Evolutionary conservation across 2,329 filamentous ascomycete genomes (phyloP).

Genomic region (Furcasterigmium sp.): DNA sequence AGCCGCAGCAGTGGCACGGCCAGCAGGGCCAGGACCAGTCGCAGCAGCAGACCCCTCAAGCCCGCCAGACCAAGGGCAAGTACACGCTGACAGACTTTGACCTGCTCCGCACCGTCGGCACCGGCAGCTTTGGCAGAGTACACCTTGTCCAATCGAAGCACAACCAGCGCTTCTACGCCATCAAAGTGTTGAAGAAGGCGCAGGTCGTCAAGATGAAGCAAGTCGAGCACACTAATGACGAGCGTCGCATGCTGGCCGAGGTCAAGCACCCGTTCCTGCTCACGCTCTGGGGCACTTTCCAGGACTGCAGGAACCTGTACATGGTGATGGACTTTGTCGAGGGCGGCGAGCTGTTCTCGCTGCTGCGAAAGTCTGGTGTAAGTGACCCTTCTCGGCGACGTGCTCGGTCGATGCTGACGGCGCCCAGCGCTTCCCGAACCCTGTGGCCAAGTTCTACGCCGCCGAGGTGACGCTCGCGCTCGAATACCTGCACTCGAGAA

Average conservation of each 20-base stretch:
- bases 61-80: slow-evolving; percentile 86
- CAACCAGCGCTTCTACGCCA: slow-evolving; percentile 95
- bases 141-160: slow-evolving; percentile 97
- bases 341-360: slow-evolving; percentile 92
- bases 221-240: slow-evolving; percentile 98
- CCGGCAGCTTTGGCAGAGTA: slow-evolving; percentile 93
- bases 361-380: slow-evolving; percentile 89
- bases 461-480: slow-evolving; percentile 93
- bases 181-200: slow-evolving; percentile 97
- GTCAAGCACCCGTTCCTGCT: slow-evolving; percentile 98
- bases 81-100: slow-evolving; percentile 90
- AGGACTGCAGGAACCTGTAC: slow-evolving; percentile 91
- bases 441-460: slow-evolving; percentile 98
- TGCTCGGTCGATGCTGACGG: slow-evolving; percentile 8
- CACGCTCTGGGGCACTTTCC: slow-evolving; percentile 97
- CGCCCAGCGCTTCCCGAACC: slow-evolving; percentile 93
- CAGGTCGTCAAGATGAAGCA: slow-evolving; percentile 99
- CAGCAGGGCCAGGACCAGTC: slow-evolving; percentile 24
- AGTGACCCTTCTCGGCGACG: slow-evolving; percentile 20
- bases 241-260: slow-evolving; percentile 89
- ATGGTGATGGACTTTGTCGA: slow-evolving; percentile 99
- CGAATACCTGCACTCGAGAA: slow-evolving; percentile 88
- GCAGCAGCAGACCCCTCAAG: slow-evolving; percentile 26
- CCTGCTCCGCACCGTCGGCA: slow-evolving; percentile 86
- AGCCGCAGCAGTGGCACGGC: slow-evolving; percentile 19